Conservation (phyloP, 345 rosid genomes). For the Camelina neglecta region DNA sequence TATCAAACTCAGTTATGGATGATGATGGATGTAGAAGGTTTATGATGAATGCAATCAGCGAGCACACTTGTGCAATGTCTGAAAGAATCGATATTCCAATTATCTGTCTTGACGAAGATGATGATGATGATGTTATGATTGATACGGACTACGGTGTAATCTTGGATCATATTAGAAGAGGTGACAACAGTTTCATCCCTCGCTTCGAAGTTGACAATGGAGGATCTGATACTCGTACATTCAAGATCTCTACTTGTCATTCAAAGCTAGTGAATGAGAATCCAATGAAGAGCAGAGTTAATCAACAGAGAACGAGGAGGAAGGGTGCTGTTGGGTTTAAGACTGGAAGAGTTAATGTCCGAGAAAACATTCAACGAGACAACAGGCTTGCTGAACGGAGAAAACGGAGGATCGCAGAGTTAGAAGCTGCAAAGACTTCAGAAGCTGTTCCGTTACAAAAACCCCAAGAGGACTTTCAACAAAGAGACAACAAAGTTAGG, state of each 20-base stretch:
- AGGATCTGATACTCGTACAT: slow-evolving; percentile 24
- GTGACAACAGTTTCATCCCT: not conserved
- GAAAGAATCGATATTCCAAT: slow-evolving; percentile 9
- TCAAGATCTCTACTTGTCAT: not conserved
- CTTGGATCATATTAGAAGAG: slow-evolving; percentile 25
- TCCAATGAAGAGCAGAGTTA: slow-evolving; percentile 17
- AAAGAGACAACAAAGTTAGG: not conserved
- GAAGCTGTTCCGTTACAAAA: not conserved
- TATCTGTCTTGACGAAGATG: slow-evolving; percentile 35
- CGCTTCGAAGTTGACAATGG: slow-evolving; percentile 12
- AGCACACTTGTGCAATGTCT: not conserved
- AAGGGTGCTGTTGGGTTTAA: not conserved
- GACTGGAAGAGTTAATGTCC: not conserved
- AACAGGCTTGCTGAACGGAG: slow-evolving; percentile 33
- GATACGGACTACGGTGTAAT: slow-evolving; percentile 26
- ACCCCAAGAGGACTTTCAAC: not conserved
- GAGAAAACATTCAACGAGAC: slow-evolving; percentile 33
- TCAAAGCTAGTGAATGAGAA: slow-evolving; percentile 1
- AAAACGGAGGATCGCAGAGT: slow-evolving; percentile 13
- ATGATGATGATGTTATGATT: slow-evolving; percentile 14
- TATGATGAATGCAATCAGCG: slow-evolving; percentile 17
- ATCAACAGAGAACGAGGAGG: slow-evolving; percentile 12
- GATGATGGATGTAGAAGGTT: slow-evolving; percentile 15
- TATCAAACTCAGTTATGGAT: slow-evolving; percentile 20
- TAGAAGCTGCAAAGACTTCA: not conserved